Evolutionary conservation across 2,329 filamentous ascomycete genomes (phyloP).

Genomic region (Cladophialophora immunda): DNA sequence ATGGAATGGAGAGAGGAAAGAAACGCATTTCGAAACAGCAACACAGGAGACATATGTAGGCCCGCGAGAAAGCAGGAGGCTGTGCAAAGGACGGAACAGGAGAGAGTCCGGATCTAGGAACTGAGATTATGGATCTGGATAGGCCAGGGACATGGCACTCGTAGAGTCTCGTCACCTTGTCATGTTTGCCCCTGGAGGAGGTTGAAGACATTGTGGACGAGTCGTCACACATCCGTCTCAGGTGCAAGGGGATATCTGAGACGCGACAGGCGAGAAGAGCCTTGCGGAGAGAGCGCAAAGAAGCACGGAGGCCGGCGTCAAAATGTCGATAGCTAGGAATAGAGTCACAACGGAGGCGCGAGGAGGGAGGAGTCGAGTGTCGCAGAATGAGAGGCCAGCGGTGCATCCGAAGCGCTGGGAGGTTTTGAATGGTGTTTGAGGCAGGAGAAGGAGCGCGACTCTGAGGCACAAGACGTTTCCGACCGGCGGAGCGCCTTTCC

Average conservation of each 20-base stretch:
- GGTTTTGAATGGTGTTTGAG: conserved; percentile 34
- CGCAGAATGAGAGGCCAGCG: conserved; percentile 28
- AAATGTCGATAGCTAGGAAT: conserved; percentile 20
- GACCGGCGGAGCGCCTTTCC: conserved; percentile 3
- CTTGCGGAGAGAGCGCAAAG: neutral
- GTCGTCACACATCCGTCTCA: conserved; percentile 34
- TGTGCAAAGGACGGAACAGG: conserved; percentile 20
- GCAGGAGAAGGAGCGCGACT: conserved; percentile 21
- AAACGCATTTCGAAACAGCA: conserved; percentile 24
- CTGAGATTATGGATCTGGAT: conserved; percentile 38
- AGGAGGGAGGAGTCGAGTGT: conserved; percentile 25
- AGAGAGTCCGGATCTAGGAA: conserved; percentile 14
- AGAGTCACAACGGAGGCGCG: conserved; percentile 17
- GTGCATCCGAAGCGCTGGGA: conserved; percentile 33
- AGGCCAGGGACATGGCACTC: conserved; percentile 32
- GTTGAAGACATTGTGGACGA: conserved; percentile 25
- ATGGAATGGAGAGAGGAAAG: conserved; percentile 33
- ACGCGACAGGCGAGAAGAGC: conserved; percentile 27
- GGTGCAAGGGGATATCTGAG: conserved; percentile 19
- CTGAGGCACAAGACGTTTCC: conserved; percentile 33
- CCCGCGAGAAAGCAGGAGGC: conserved; percentile 21
- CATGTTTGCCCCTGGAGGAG: conserved; percentile 31
- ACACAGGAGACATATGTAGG: conserved; percentile 35
- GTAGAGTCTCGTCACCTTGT: conserved; percentile 37
- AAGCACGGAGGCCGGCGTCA: conserved; percentile 13